Conservation (phyloP, 306 rosid species). For the Mimosa bimucronata region DNA sequence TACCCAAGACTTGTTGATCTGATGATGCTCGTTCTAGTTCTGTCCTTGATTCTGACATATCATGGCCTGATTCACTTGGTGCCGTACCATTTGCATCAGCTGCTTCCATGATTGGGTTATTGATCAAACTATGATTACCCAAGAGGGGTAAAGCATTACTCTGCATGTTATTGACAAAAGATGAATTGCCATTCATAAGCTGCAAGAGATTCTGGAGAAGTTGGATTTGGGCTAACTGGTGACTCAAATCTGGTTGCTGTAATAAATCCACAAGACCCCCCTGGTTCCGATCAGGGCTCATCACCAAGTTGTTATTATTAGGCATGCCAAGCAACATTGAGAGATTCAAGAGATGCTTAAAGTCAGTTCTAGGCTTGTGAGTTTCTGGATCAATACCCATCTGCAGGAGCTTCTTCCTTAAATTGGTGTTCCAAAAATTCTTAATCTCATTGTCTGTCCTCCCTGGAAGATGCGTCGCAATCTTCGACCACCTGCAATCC, state of each 20-base stretch:
- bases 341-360: slow-evolving; percentile 62
- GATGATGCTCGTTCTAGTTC: slow-evolving; percentile 41
- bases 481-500: slow-evolving; percentile 78
- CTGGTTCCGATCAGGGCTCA: slow-evolving; percentile 47
- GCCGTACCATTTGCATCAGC: slow-evolving; percentile 36
- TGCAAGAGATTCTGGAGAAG: slow-evolving; percentile 61
- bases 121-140: slow-evolving; percentile 42
- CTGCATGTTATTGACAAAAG: slow-evolving; percentile 38
- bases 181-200: slow-evolving; percentile 17
- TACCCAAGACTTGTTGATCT: slow-evolving; percentile 24
- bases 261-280: slow-evolving; percentile 45
- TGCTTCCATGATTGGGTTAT: slow-evolving; percentile 39
- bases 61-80: slow-evolving; percentile 30
- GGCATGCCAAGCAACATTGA: slow-evolving; percentile 57
- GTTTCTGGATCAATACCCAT: slow-evolving; percentile 93
- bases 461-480: slow-evolving; percentile 84
- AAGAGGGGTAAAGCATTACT: slow-evolving; percentile 22
- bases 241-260: slow-evolving; percentile 63
- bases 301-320: slow-evolving; percentile 19
- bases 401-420: slow-evolving; percentile 79
- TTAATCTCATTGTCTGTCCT: slow-evolving; percentile 88
- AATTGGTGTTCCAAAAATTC: slow-evolving; percentile 81
- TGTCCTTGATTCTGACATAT: slow-evolving; percentile 40
- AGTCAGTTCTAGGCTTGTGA: slow-evolving; percentile 84
- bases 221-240: slow-evolving; percentile 63